Evolutionary conservation across 2,329 filamentous ascomycete species (phyloP).

Genomic region (Pyrenophora seminiperda): DNA sequence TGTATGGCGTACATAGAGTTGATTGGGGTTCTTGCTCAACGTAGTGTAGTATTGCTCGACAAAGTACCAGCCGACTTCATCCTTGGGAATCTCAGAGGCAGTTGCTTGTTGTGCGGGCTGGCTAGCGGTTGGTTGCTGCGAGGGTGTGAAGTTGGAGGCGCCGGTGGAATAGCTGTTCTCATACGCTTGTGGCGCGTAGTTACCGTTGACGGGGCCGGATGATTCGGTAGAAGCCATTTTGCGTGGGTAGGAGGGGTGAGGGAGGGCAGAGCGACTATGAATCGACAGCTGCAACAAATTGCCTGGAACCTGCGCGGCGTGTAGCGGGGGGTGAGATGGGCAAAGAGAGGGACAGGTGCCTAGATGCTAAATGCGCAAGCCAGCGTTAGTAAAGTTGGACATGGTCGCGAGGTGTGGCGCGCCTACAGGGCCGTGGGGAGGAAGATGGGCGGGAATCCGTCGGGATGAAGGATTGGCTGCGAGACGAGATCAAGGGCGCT

Average conservation of each 20-base stretch:
- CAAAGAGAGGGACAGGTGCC: slow-evolving; percentile 10
- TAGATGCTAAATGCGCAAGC: slow-evolving; percentile 8
- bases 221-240: slow-evolving; percentile 45
- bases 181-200: slow-evolving; percentile 53
- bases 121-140: slow-evolving; percentile 35
- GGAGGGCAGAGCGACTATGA: slow-evolving; percentile 4
- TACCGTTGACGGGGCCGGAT: slow-evolving; percentile 54
- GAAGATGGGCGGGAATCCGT: slow-evolving; percentile 20
- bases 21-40: slow-evolving; percentile 89
- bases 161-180: slow-evolving; percentile 46
- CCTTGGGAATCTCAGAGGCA: slow-evolving; percentile 67
- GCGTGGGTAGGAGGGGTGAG: slow-evolving; percentile 20
- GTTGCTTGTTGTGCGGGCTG: slow-evolving; percentile 36
- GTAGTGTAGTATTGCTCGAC: slow-evolving; percentile 99
- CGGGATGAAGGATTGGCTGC: not conserved
- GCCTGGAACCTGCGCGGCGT: slow-evolving; percentile 12
- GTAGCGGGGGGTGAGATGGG: slow-evolving; percentile 5
- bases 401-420: slow-evolving; percentile 4
- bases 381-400: slow-evolving; percentile 3
- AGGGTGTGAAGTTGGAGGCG: slow-evolving; percentile 33
- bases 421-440: slow-evolving; percentile 22
- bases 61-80: slow-evolving; percentile 99
- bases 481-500: slow-evolving; percentile 12
- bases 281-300: slow-evolving; percentile 8
- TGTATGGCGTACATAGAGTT: slow-evolving; percentile 68